phyloP scores from a whole-genome alignment of 108 stramenopile species.

The Hondaea fermentalgiana region DNA sequence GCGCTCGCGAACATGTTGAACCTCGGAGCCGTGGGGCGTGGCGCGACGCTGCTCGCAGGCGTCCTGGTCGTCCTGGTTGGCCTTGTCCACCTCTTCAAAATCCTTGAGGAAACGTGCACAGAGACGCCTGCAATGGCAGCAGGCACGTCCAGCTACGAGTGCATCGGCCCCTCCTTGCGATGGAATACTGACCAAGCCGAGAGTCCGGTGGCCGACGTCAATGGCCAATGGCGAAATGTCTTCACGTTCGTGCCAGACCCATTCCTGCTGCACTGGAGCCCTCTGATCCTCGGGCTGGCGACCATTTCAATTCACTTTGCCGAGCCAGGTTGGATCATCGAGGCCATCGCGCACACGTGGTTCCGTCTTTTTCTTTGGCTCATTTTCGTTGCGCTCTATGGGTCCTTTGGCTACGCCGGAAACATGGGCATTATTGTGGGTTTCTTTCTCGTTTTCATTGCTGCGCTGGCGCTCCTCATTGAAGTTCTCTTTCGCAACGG shows the following conservation, averaged over 20 bases:
- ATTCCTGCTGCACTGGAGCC: neutral
- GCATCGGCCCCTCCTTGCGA: neutral
- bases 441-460: neutral
- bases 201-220: neutral
- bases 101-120: neutral
- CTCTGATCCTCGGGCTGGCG: neutral
- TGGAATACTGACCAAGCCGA: neutral
- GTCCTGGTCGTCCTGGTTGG: neutral
- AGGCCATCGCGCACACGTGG: neutral
- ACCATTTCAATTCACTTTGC: neutral
- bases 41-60: neutral
- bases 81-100: neutral
- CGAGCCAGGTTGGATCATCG: neutral
- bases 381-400: neutral
- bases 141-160: neutral
- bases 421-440: neutral
- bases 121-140: no score
- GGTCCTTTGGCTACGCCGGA: neutral
- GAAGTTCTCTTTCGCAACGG: neutral
- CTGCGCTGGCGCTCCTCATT: neutral
- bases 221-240: neutral
- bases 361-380: neutral
- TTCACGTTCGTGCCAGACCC: neutral
- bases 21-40: neutral
- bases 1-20: neutral